These are phyloP conservation scores for Beauveria caledonica DNA, from an alignment of 2,329 filamentous ascomycete genomes.

Conservation along the genomic window DNA sequence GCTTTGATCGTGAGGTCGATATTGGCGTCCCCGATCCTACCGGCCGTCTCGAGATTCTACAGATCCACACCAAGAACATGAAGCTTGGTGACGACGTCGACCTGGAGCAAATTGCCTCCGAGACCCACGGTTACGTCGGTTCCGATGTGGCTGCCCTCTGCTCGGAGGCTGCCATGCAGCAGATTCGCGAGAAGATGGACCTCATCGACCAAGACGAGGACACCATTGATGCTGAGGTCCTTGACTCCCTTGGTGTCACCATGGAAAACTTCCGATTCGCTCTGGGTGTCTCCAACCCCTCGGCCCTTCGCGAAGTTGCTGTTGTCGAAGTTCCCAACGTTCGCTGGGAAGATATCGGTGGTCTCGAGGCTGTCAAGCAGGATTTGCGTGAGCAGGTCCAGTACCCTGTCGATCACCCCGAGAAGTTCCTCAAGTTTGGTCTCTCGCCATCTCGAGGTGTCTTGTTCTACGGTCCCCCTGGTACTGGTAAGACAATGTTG, in stretches of 20 bases:
- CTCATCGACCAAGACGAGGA: slow-evolving; percentile 98
- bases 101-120: slow-evolving; percentile 88
- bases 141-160: slow-evolving; percentile 97
- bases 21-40: slow-evolving; percentile 97
- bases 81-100: slow-evolving; percentile 96
- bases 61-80: slow-evolving; percentile 99
- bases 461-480: slow-evolving; percentile 95
- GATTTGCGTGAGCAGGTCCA: slow-evolving; percentile 98
- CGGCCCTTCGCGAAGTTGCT: slow-evolving; percentile 94
- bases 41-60: slow-evolving; percentile 95
- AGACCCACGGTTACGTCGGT: slow-evolving; percentile 98
- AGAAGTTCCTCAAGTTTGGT: slow-evolving; percentile 99
- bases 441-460: slow-evolving; percentile 97
- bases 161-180: slow-evolving; percentile 98
- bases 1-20: slow-evolving; percentile 98
- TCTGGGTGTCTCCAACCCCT: slow-evolving; percentile 96
- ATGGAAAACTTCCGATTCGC: slow-evolving; percentile 99
- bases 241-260: slow-evolving; percentile 95
- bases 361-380: slow-evolving; percentile 96
- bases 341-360: slow-evolving; percentile 99
- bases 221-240: slow-evolving; percentile 95
- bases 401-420: slow-evolving; percentile 97
- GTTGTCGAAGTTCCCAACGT: slow-evolving; percentile 99
- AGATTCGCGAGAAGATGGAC: slow-evolving; percentile 99
- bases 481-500: slow-evolving; percentile 99